Percentiles rank a stretch among this genome's conserved stretches.
phyloP scores from a whole-genome alignment of 352 stramenopile species.

The Globisporangium uncinulatum region DNA sequence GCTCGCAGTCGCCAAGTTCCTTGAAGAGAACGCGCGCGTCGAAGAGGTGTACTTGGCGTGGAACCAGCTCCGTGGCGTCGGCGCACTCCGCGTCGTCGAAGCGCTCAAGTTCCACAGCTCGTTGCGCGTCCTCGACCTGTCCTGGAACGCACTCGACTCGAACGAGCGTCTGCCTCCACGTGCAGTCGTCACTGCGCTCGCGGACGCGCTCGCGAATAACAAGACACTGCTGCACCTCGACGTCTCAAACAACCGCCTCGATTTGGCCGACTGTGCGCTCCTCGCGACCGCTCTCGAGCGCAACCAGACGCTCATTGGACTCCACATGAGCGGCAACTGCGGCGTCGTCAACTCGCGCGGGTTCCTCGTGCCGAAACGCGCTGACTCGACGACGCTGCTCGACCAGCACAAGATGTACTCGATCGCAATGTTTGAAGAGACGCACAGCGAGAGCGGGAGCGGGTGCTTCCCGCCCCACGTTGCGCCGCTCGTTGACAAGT shows the following conservation, averaged over 20 bases:
- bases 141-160: conserved; percentile 69
- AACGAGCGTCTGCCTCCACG: conserved; percentile 35
- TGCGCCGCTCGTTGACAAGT: conserved; percentile 48
- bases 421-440: conserved; percentile 66
- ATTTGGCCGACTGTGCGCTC: conserved; percentile 52
- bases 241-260: conserved; percentile 65
- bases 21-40: conserved; percentile 70
- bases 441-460: conserved; percentile 49
- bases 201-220: conserved; percentile 67
- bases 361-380: conserved; percentile 53
- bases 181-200: conserved; percentile 46
- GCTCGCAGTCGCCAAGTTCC: conserved; percentile 59
- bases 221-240: conserved; percentile 68
- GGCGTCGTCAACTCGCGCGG: conserved; percentile 55
- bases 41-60: conserved; percentile 74
- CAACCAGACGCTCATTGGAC: conserved; percentile 69
- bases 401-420: conserved; percentile 79
- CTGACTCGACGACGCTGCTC: conserved; percentile 22
- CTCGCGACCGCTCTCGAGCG: conserved; percentile 54
- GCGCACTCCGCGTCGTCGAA: conserved; percentile 68
- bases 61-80: conserved; percentile 67
- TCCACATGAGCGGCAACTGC: conserved; percentile 78
- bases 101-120: conserved; percentile 69
- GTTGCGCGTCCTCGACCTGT: conserved; percentile 63
- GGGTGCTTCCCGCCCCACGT: conserved; percentile 47